phyloP scores from a whole-genome alignment of 2,329 filamentous ascomycete species.

The Ophiostoma ips region DNA sequence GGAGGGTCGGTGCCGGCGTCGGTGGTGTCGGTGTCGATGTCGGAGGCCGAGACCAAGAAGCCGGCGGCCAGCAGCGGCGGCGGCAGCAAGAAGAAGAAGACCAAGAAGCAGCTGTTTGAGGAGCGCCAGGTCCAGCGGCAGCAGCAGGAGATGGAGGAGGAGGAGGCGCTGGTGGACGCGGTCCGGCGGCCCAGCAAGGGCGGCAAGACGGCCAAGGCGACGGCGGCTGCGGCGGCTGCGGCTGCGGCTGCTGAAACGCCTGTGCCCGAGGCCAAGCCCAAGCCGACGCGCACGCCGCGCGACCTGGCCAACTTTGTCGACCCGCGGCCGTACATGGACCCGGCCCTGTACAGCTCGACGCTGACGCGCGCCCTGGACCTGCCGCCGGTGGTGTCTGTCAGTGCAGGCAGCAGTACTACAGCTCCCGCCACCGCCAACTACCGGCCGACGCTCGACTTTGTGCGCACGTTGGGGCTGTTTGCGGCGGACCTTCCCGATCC shows the following conservation, averaged over 20 bases:
- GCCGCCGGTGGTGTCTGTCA: slow-evolving; percentile 17
- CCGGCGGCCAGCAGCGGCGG: too few relatives aligned
- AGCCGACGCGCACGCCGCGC: background rate
- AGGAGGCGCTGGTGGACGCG: too few relatives aligned
- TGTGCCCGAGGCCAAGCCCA: slow-evolving; percentile 2
- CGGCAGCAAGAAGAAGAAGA: slow-evolving; percentile 59
- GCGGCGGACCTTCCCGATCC: slow-evolving; percentile 35
- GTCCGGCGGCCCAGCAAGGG: slow-evolving; percentile 13
- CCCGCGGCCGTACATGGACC: slow-evolving; percentile 7
- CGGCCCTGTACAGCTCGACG: slow-evolving; percentile 33
- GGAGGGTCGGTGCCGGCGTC: background rate
- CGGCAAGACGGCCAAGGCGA: slow-evolving; percentile 12
- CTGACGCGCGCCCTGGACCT: slow-evolving; percentile 32
- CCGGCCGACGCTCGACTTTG: slow-evolving; percentile 30
- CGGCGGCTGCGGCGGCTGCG: background rate
- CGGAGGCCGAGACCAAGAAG: slow-evolving; percentile 33
- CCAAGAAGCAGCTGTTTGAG: slow-evolving; percentile 63
- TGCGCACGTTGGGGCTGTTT: slow-evolving; percentile 31
- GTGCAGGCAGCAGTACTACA: slow-evolving; percentile 18
- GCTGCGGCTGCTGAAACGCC: background rate
- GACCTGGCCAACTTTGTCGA: slow-evolving; percentile 11
- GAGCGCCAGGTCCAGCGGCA: slow-evolving; percentile 34
- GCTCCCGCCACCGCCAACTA: too few relatives aligned
- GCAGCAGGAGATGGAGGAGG: slow-evolving; percentile 2
- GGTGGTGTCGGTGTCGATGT: slow-evolving; percentile 19